These are phyloP conservation scores for Adansonia digitata DNA, from an alignment of 345 rosid genomes.

Conservation along the genomic window DNA sequence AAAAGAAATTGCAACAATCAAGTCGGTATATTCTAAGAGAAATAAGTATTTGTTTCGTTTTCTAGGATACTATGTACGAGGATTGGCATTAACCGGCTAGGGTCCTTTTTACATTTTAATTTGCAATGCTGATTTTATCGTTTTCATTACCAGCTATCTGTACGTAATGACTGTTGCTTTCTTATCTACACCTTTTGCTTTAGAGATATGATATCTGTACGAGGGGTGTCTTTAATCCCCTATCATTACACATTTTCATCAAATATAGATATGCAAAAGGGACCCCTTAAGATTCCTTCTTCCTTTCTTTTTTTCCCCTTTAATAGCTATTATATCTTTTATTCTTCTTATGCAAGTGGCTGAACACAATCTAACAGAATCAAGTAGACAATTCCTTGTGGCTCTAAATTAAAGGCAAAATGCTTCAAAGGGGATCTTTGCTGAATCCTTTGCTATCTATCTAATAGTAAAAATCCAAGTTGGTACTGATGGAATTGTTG, in stretches of 20 bases:
- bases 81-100: no score
- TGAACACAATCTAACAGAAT: conserved; percentile 20
- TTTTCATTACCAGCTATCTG: not conserved
- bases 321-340: conserved; percentile 1
- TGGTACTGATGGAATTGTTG: not conserved
- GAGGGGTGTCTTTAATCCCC: not conserved
- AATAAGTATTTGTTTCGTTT: not conserved
- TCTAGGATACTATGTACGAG: no score
- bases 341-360: not conserved
- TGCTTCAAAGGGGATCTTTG: conserved; percentile 17
- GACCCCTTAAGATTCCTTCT: conserved; percentile 5
- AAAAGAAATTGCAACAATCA: no score
- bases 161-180: not conserved
- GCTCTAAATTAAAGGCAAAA: conserved; percentile 18
- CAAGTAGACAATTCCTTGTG: conserved; percentile 9
- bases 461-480: conserved; percentile 5
- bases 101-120: no score
- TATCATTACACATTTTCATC: conserved; percentile 2
- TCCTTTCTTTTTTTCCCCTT: not conserved
- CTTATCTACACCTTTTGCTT: not conserved
- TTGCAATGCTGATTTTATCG: not conserved
- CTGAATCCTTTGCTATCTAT: not conserved
- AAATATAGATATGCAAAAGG: not conserved
- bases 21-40: no score
- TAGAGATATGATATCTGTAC: not conserved